Base-by-base conservation (phyloP, 257 asterid species). In the Primulina tabacum region DNA sequence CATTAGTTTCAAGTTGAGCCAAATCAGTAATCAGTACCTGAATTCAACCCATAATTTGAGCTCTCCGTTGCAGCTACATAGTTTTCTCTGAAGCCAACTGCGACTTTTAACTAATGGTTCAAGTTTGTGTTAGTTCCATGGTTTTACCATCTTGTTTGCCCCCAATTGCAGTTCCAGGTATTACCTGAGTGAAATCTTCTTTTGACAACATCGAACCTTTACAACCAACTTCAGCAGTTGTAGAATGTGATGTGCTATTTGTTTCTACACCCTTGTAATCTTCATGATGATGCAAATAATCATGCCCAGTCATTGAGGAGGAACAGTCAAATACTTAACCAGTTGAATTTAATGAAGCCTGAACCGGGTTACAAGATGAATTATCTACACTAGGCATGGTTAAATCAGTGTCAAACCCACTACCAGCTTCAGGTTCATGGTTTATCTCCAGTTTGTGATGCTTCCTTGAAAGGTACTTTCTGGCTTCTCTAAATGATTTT, bases 401-500 rank as follows among this genome's bases (percentile, higher is more conserved):
- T 20, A 70, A 64, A 70, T 64, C 70, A 43, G 33, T 62, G 35
- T 83, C 77, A 69, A 58, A 60, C 60, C 59, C 67, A 68, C 61
- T 75, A 55, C 57, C 67, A 58, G 29, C 71, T 64, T 70, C 81
- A 56, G 71, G 63, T 68, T 83, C 82, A 67, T 72, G 79, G 64
- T 70, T 75, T 64, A 64, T 74, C 76, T 79, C 81, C 50, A 18
- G 30, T 52, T 56, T 68, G 14, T 74, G 73, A 65, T 78, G 80
- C 81, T 87, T 87, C 68, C 70, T 79, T 43, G 91, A 83, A 70
- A 89, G 95, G 78, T 87, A 89, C 43, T 86, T 96, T 82, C 87
- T 82, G 34, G 96, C 97, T 89, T 90, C 96, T 78, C 78, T 69
- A 65, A 89, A 92, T 35, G 96, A 89, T 71, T 76, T 80, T 77